phyloP scores from a whole-genome alignment of 805 yeast species.

The Schwanniomyces occidentalis region DNA sequence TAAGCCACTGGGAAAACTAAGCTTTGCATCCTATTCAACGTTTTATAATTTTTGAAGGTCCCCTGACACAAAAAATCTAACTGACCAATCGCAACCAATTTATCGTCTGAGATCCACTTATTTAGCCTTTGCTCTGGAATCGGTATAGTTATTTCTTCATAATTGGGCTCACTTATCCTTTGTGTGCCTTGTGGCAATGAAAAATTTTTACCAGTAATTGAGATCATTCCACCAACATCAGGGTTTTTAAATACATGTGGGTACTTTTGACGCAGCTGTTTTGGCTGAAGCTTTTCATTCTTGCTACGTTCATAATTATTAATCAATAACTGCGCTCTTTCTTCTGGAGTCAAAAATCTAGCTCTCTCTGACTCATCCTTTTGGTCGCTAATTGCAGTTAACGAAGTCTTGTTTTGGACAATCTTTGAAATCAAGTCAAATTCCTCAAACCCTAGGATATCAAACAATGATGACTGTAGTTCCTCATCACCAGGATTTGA shows the following conservation, averaged over 20 bases:
- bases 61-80: constrained; percentile 80
- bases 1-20: constrained; percentile 91
- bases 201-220: constrained; percentile 78
- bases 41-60: constrained; percentile 76
- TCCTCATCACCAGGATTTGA: constrained; percentile 51
- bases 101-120: constrained; percentile 41
- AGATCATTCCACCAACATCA: constrained; percentile 63
- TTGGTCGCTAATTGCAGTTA: constrained; percentile 9
- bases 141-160: constrained; percentile 87
- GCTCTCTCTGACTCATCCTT: constrained; percentile 13
- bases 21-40: constrained; percentile 85
- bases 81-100: constrained; percentile 57
- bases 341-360: constrained; percentile 50
- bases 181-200: constrained; percentile 81
- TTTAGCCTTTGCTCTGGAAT: constrained; percentile 54
- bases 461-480: constrained; percentile 72
- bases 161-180: constrained; percentile 55
- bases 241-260: constrained; percentile 85
- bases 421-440: constrained; percentile 73
- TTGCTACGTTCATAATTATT: constrained; percentile 51
- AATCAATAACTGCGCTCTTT: constrained; percentile 53
- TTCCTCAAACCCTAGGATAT: constrained; percentile 82
- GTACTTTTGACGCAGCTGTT: constrained; percentile 51
- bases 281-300: constrained; percentile 50
- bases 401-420: constrained; percentile 43